These are phyloP conservation scores for Marasmius oreades DNA, from an alignment of 1,284 basidiomycete species.

Conservation along the genomic window DNA sequence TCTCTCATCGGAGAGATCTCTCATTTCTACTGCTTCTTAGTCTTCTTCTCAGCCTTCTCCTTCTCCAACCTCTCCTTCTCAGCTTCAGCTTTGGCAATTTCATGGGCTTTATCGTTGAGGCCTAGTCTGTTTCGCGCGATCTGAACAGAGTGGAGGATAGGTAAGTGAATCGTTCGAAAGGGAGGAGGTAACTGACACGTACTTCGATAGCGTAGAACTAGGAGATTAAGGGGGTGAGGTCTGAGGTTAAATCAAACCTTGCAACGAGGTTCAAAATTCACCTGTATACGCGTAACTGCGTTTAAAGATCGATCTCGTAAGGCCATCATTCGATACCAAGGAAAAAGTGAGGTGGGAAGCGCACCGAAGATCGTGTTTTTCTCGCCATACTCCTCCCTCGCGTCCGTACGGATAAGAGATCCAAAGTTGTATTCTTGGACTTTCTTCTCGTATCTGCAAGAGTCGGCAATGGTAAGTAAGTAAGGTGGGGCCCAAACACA, in stretches of 20 bases:
- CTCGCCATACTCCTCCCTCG: conserved; percentile 84
- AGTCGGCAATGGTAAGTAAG: background rate
- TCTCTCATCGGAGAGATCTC: too few species aligned
- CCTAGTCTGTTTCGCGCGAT: conserved; percentile 92
- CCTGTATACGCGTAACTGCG: too few species aligned
- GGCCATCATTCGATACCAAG: background rate
- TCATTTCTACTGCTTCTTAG: conserved; percentile 3
- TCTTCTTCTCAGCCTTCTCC: conserved; percentile 42
- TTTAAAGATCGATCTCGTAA: too few species aligned
- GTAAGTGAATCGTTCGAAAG: conserved; percentile 1
- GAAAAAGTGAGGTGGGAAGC: conserved; percentile 17
- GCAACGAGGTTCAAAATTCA: too few species aligned
- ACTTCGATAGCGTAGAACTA: conserved; percentile 93
- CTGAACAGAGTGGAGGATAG: conserved; percentile 32
- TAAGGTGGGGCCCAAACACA: background rate
- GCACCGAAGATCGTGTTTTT: conserved; percentile 93
- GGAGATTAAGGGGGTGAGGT: background rate
- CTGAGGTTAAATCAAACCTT: background rate
- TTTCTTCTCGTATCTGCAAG: conserved; percentile 75
- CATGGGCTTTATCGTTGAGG: conserved; percentile 88
- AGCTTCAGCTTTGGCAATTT: conserved; percentile 70
- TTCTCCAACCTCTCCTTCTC: conserved; percentile 56
- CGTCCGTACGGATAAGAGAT: conserved; percentile 85
- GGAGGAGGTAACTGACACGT: conserved; percentile 19
- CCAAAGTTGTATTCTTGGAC: conserved; percentile 97